phyloP scores from a whole-genome alignment of 1,139 yeast genomes.

The Suhomyces wounanorum region DNA sequence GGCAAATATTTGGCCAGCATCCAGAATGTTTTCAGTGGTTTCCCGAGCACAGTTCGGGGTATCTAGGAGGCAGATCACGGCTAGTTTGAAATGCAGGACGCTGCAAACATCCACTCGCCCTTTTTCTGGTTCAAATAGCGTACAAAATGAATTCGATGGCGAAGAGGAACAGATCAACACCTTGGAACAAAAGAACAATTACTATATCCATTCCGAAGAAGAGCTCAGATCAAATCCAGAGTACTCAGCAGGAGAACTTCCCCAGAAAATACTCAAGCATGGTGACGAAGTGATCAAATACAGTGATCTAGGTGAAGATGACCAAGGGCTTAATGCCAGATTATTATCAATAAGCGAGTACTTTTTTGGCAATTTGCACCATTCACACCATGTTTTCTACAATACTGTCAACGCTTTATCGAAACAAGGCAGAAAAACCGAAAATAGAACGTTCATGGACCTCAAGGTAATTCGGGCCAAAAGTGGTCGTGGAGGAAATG shows the following conservation, averaged over 20 bases:
- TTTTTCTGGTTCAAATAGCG: not conserved
- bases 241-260: conserved; percentile 1
- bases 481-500: conserved; percentile 90
- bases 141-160: not conserved
- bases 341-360: conserved; percentile 39
- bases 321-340: conserved; percentile 24
- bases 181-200: conserved; percentile 4
- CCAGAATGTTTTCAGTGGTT: not conserved
- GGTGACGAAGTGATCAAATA: conserved; percentile 18
- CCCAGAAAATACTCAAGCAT: not conserved
- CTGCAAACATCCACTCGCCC: not conserved
- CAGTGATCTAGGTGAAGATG: conserved; percentile 24
- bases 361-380: conserved; percentile 46
- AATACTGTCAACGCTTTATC: conserved; percentile 28
- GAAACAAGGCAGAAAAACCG: conserved; percentile 38
- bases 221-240: conserved; percentile 2
- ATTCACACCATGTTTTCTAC: conserved; percentile 41
- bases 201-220: conserved; percentile 12
- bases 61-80: not conserved
- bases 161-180: conserved; percentile 4
- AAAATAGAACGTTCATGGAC: conserved; percentile 53
- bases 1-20: not conserved
- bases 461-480: conserved; percentile 64
- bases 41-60: not conserved
- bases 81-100: not conserved